A percentile compares a stretch with the other conserved stretches of the same genome.
phyloP scores from a whole-genome alignment of 768 basidiomycete species.

The Kwoniella europaea region DNA sequence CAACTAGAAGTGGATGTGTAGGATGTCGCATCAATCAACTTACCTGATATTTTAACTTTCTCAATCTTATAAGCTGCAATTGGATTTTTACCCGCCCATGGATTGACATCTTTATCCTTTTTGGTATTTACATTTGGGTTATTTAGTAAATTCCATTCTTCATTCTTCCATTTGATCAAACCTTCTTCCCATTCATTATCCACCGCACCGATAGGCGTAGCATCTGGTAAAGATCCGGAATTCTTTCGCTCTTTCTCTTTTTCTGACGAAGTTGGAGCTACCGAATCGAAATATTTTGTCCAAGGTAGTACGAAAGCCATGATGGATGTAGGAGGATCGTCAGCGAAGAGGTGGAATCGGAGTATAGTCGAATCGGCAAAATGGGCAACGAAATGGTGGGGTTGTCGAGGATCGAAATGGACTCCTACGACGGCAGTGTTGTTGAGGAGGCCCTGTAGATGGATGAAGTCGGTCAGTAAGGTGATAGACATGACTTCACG shows the following conservation, averaged over 20 bases:
- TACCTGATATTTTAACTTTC: constrained; percentile 41
- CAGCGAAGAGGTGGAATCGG: constrained; percentile 55
- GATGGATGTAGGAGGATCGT: constrained; percentile 50
- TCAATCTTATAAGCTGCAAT: constrained; percentile 51
- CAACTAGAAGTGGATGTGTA: too few species aligned
- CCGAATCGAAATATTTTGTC: constrained; percentile 35
- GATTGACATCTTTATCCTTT: constrained; percentile 32
- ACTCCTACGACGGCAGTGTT: constrained; percentile 45
- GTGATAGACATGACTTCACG: background rate
- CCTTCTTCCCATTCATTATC: constrained; percentile 5
- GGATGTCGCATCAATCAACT: constrained; percentile 11
- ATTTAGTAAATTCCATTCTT: constrained; percentile 36
- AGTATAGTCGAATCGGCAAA: constrained; percentile 51
- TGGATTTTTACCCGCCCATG: constrained; percentile 57
- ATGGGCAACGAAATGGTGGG: constrained; percentile 45
- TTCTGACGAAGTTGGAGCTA: background rate
- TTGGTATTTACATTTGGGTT: constrained; percentile 21
- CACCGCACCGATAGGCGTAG: background rate
- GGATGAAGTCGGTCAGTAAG: background rate
- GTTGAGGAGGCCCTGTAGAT: constrained; percentile 53
- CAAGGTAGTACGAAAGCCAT: constrained; percentile 44
- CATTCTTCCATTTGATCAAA: constrained; percentile 56
- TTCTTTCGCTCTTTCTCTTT: constrained; percentile 1
- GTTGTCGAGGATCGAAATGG: constrained; percentile 50
- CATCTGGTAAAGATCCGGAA: background rate